These are phyloP conservation scores for Lolium perenne DNA, from an alignment of 176 grass and related monocot genomes.

Conservation along the genomic window DNA sequence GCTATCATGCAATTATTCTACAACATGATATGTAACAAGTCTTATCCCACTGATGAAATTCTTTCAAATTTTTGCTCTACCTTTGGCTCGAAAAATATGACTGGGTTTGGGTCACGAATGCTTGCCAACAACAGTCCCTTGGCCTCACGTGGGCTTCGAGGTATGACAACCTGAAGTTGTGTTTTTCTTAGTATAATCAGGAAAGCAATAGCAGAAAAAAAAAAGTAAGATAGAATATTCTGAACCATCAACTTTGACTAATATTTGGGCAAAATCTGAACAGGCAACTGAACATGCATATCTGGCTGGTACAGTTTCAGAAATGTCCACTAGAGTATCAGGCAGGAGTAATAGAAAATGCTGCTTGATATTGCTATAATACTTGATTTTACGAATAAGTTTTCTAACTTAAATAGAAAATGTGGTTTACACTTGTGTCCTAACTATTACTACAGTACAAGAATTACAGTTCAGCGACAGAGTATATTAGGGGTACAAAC, in stretches of 20 bases:
- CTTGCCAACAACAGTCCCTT: conserved; percentile 89
- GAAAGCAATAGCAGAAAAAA: background rate
- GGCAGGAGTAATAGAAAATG: background rate
- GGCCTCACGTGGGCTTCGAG: conserved; percentile 80
- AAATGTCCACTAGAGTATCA: conserved; percentile 11
- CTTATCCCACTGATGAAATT: background rate
- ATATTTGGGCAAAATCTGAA: background rate
- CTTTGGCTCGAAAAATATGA: conserved; percentile 97
- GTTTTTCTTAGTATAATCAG: conserved; percentile 4
- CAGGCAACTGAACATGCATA: background rate
- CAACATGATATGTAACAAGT: background rate
- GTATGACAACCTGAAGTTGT: conserved; percentile 86
- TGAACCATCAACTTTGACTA: background rate
- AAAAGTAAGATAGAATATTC: background rate
- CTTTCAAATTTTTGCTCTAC: conserved; percentile 26
- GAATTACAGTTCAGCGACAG: background rate
- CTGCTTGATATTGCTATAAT: background rate
- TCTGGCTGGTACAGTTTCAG: background rate
- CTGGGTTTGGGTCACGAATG: conserved; percentile 94
- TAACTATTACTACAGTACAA: background rate
- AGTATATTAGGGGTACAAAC: background rate
- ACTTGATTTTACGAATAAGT: background rate
- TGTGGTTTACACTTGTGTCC: background rate
- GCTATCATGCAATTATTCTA: background rate
- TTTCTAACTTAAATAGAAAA: background rate